Percentiles rank a stretch among this genome's conserved stretches.
phyloP scores from a whole-genome alignment of 805 yeast genomes.

The Lachancea nothofagi region DNA sequence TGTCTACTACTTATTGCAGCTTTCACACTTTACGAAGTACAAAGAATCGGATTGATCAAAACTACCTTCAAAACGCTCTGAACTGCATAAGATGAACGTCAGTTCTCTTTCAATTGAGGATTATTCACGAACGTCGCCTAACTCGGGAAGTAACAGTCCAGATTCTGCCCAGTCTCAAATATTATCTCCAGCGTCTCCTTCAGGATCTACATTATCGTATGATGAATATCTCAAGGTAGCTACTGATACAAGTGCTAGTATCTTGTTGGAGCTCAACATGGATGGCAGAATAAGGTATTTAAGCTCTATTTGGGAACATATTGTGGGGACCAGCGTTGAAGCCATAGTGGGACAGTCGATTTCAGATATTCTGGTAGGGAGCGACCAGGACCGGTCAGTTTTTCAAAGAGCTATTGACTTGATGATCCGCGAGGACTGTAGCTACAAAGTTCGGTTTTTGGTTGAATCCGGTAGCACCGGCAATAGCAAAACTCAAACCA shows the following conservation, averaged over 20 bases:
- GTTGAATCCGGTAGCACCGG: slow-evolving; percentile 22
- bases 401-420: slow-evolving; percentile 64
- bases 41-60: background rate
- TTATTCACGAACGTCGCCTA: background rate
- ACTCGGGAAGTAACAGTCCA: slow-evolving; percentile 2
- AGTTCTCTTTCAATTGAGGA: slow-evolving; percentile 1
- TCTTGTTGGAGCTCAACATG: slow-evolving; percentile 78
- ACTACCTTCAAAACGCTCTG: slow-evolving; percentile 1
- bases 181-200: slow-evolving; percentile 6
- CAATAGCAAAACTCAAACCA: slow-evolving; percentile 9
- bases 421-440: slow-evolving; percentile 68
- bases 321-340: slow-evolving; percentile 61
- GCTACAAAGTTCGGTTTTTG: slow-evolving; percentile 70
- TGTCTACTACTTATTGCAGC: no score
- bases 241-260: slow-evolving; percentile 63
- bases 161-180: slow-evolving; percentile 3
- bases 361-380: slow-evolving; percentile 58
- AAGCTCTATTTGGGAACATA: slow-evolving; percentile 69
- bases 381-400: slow-evolving; percentile 56
- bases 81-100: background rate
- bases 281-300: slow-evolving; percentile 73
- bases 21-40: slow-evolving; percentile 1
- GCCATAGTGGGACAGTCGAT: slow-evolving; percentile 54
- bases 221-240: slow-evolving; percentile 56
- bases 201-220: slow-evolving; percentile 24